These are phyloP conservation scores for Cytospora mali DNA, from an alignment of 2,329 filamentous ascomycete genomes.

Conservation along the genomic window DNA sequence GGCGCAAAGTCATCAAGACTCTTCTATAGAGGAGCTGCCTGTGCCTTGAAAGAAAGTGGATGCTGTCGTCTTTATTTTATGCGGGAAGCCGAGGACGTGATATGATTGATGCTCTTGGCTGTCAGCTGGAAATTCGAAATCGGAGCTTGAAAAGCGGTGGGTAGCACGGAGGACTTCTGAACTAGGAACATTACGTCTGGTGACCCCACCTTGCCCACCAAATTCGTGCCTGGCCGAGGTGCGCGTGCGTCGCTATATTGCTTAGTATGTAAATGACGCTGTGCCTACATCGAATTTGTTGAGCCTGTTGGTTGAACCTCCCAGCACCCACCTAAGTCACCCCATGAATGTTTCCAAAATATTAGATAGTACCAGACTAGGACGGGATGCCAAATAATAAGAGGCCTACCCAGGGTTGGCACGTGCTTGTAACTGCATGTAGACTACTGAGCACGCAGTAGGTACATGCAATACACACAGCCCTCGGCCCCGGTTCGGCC, in stretches of 20 bases:
- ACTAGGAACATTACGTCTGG: not conserved
- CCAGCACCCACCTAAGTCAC: no score
- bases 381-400: no score
- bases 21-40: not conserved
- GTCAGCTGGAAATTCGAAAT: not conserved
- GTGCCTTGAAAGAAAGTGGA: not conserved
- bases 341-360: no score
- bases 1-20: not conserved
- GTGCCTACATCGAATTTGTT: no score
- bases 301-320: no score
- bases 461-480: not conserved
- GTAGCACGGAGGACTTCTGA: not conserved
- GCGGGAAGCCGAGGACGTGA: not conserved
- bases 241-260: constrained; percentile 11
- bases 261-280: no score
- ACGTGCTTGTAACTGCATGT: no score
- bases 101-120: not conserved
- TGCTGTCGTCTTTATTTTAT: not conserved
- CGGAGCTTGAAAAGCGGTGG: constrained; percentile 14
- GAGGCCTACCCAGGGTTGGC: no score
- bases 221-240: constrained; percentile 17
- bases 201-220: constrained; percentile 15
- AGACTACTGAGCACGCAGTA: not conserved
- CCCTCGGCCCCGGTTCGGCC: not conserved
- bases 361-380: no score